Evolutionary conservation across 2,329 filamentous ascomycete genomes (phyloP), one percentile per base, ranked within the genome.

Genomic region (Nothophaeocryptopus gaeumannii): DNA sequence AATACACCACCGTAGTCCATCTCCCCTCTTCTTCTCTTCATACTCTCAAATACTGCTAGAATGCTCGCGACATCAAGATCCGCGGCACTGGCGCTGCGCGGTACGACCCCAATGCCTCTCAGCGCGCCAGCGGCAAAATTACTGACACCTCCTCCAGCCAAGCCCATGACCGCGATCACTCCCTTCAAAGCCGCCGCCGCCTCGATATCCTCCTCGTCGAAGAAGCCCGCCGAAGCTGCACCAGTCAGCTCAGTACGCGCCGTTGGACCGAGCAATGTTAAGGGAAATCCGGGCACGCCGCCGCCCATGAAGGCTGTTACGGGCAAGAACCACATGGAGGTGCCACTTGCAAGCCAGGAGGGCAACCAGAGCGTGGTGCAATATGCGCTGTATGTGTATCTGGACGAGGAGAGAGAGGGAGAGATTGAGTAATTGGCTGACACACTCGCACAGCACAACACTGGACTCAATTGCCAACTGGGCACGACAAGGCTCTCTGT

Each of bases 381-480:
- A 83, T 92, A 90, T 71, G 88, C 88, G 58, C 78, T 95, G 87
- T 92, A 86, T 62, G 86, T 82, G 16, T 29, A 47, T 20, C 8
- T 2, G 35, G 15, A 5, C 10, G 40, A 44, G 16, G 12, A 34
- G 32, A 5, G n/a, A 5, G 33, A 32, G 9, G n/a, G 36, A 8
- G 9, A 13, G 8, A 31, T 14, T 29, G 33, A 31, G 38, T 12
- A 34, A 15, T 33, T 33, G 31, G 48, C 58, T 65, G 58, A 66
- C 54, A 47, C 16, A 37, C 14, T 5, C 5, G 10, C 13, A n/a
- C 32, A 90, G 86, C 56, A 89, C 88, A 47, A 86, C 86, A 5
- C 79, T 90, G 65, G 88, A 95, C 68, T 79, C 85, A 65, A 79
- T 93, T 56, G 75, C 86, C 71, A 92, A 91, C 75, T 95, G 89